Evolutionary conservation across 2,329 filamentous ascomycete genomes (phyloP), one percentile per base, ranked within the genome.

Genomic region (Talaromyces atroroseus): DNA sequence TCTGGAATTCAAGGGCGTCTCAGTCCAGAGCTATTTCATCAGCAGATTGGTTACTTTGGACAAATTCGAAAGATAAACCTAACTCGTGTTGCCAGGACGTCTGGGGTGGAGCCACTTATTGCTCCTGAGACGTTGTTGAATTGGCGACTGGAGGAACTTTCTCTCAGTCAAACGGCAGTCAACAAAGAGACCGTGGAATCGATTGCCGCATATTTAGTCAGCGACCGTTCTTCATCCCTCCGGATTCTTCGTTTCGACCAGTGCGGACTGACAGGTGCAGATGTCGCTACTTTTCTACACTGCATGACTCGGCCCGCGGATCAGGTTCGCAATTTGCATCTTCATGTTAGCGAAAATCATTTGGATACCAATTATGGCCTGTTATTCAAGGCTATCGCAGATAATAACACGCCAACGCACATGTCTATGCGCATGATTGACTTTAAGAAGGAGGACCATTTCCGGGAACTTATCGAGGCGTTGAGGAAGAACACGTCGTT

Each of bases 361-460:
- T 65, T 78, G 21, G 72, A 76, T 58, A 66, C 70, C 52, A 73
- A 74, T 18, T 77, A 74, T 52, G 70, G 72, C 1, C 63, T 68
- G 45, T 65, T 79, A 16, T 76, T 75, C 59, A 66, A 71, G 18
- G 71, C 74, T 6, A 75, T 80, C 61, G 71, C 69, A 5, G 69
- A 81, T 48, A 81, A 79, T 49, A 72, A 79, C 46, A 82, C 84
- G 0, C 86, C 86, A 1, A 78, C 83, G 2, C 82, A 82, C 61
- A 68, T 89, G 26, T 85, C 83, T 4, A 83, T 89, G 72, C 78
- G 82, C 36, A 82, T 87, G 71, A 81, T 89, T 36, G 86, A 89
- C 65, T 89, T 86, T 65, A 80, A 84, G 56, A 80, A 83, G 58
- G 84, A 87, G 64, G 74, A 79, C 11, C 78, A 84, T 57, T 89